A percentile compares a stretch with the other conserved stretches of the same genome.
These are phyloP conservation scores for Solanum etuberosum DNA, from an alignment of 257 asterid genomes.

Conservation along the genomic window DNA sequence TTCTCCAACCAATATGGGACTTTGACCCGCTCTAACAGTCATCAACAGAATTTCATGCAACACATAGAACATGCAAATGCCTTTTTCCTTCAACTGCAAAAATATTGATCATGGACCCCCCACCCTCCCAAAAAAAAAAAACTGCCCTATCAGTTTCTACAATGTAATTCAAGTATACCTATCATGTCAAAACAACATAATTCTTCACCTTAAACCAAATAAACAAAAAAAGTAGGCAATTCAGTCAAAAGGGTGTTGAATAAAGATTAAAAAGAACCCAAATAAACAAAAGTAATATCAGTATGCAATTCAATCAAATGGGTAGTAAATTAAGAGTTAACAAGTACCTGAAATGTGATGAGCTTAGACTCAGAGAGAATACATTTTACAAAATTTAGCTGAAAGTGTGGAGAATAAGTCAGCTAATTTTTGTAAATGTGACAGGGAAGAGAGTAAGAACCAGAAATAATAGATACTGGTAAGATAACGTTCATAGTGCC, in stretches of 20 bases:
- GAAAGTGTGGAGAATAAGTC: background rate
- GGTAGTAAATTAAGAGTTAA: background rate
- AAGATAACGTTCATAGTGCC: conserved; percentile 39
- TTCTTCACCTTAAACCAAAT: background rate
- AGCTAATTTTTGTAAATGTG: background rate
- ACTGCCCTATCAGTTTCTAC: background rate
- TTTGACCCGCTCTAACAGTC: background rate
- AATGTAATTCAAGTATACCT: background rate
- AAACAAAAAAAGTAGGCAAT: background rate
- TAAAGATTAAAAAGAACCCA: background rate
- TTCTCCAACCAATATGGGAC: background rate
- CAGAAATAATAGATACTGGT: conserved; percentile 38
- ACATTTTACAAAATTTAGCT: background rate
- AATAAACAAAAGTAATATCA: background rate
- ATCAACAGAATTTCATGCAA: background rate
- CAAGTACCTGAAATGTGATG: background rate
- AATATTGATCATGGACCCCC: background rate
- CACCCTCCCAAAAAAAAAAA: background rate
- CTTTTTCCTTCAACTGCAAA: background rate
- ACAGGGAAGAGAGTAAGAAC: conserved; percentile 3
- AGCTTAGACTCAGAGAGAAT: background rate
- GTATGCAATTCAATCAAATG: background rate
- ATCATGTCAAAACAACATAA: background rate
- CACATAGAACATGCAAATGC: background rate
- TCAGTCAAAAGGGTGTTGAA: background rate